Conservation (phyloP, 2,329 filamentous ascomycete genomes). For the Neofusicoccum umdonicola region DNA sequence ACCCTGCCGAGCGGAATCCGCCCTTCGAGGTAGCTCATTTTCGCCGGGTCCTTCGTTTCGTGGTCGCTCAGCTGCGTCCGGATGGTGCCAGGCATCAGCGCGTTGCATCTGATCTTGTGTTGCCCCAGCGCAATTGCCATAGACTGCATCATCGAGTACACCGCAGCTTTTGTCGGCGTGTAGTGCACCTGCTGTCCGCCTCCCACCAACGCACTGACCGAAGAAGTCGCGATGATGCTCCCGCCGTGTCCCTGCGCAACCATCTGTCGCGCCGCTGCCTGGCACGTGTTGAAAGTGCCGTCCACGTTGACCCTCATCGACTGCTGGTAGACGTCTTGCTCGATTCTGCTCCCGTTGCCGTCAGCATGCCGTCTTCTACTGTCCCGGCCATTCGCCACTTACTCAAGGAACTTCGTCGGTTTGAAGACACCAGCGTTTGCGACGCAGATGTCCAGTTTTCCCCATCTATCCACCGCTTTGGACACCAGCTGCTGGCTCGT, state of each 20-base stretch:
- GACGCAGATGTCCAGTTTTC: neutral
- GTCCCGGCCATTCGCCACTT: neutral
- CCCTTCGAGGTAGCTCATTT: neutral
- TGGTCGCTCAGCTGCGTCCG: neutral
- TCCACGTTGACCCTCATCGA: neutral
- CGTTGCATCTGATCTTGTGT: neutral
- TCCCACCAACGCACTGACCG: neutral
- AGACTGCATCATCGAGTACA: neutral
- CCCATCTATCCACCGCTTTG: neutral
- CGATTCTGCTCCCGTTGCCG: neutral
- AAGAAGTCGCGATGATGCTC: neutral
- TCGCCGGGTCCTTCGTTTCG: neutral
- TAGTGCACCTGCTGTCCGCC: neutral
- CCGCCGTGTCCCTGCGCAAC: neutral
- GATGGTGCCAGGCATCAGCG: neutral
- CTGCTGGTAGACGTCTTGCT: neutral
- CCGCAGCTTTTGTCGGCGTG: neutral
- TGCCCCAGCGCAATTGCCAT: neutral
- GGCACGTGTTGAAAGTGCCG: neutral
- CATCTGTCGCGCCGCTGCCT: conserved; percentile 1
- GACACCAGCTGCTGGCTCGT: neutral
- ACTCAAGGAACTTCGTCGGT: neutral
- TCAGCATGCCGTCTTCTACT: neutral
- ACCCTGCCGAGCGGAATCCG: neutral
- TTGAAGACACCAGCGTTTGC: neutral